Evolutionary conservation across 495 filamentous ascomycete genomes (phyloP).

Genomic region (Penicillium coprophilum): DNA sequence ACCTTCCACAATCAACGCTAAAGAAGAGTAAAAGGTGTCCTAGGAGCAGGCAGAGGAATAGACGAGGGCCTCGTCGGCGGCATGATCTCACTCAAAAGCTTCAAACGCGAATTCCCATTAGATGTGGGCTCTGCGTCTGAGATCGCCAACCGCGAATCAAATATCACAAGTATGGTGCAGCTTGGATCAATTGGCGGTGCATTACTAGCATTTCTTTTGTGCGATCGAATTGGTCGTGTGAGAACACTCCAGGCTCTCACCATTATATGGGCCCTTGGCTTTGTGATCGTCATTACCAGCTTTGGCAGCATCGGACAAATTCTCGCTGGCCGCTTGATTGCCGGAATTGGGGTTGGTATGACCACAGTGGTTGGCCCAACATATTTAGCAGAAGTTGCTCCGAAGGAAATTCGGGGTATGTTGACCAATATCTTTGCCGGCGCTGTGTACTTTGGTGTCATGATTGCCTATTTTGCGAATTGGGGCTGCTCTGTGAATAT

Average conservation of each 20-base stretch:
- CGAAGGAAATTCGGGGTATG: conserved; percentile 49
- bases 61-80: conserved; percentile 63
- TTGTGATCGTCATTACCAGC: conserved; percentile 56
- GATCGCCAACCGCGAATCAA: conserved; percentile 52
- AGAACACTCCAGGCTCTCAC: conserved; percentile 57
- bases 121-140: conserved; percentile 31
- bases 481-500: conserved; percentile 11
- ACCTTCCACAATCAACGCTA: background rate
- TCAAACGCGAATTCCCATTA: conserved; percentile 50
- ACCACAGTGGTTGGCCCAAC: conserved; percentile 54
- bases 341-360: conserved; percentile 58
- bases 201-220: conserved; percentile 54
- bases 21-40: conserved; percentile 39
- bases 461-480: conserved; percentile 9
- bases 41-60: conserved; percentile 60
- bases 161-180: conserved; percentile 61
- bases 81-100: conserved; percentile 52
- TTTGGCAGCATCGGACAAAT: conserved; percentile 40
- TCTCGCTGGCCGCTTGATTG: conserved; percentile 53
- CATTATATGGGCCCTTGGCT: conserved; percentile 55
- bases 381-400: conserved; percentile 59
- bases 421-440: conserved; percentile 14
- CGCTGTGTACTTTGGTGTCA: conserved; percentile 8
- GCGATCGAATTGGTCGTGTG: conserved; percentile 56
- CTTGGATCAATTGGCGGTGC: conserved; percentile 55